These are phyloP conservation scores for Plectosphaerella cucumerina DNA, from an alignment of 2,329 filamentous ascomycete genomes.

Conservation along the genomic window DNA sequence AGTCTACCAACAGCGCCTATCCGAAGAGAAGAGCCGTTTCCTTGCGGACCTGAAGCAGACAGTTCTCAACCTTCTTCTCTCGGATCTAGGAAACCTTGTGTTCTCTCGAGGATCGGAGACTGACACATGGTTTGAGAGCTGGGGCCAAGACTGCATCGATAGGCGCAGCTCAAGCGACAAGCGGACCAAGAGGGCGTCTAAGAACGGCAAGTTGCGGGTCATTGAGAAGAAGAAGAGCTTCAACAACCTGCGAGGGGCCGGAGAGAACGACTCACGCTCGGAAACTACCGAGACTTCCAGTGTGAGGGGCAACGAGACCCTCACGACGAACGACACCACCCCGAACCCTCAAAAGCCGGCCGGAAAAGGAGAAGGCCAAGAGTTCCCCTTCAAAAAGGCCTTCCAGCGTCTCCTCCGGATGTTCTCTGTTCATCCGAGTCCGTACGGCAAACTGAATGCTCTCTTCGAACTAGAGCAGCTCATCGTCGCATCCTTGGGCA, in stretches of 20 bases:
- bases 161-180: conserved; percentile 53
- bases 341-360: conserved; percentile 10
- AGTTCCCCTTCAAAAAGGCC: conserved; percentile 77
- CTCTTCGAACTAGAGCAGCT: conserved; percentile 80
- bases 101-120: conserved; percentile 91
- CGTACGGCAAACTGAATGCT: conserved; percentile 78
- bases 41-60: conserved; percentile 72
- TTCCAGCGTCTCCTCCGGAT: conserved; percentile 77
- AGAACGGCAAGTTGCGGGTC: conserved; percentile 38
- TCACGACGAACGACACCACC: conserved; percentile 33
- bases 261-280: conserved; percentile 33
- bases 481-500: conserved; percentile 65
- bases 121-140: conserved; percentile 75
- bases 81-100: conserved; percentile 81
- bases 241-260: conserved; percentile 54
- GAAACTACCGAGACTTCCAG: conserved; percentile 33
- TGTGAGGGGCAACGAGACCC: conserved; percentile 36
- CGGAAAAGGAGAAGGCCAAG: conserved; percentile 32
- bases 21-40: conserved; percentile 74
- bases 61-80: conserved; percentile 78
- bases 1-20: conserved; percentile 54
- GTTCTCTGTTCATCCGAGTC: conserved; percentile 87
- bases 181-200: conserved; percentile 34
- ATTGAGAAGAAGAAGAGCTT: conserved; percentile 67
- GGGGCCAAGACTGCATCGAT: conserved; percentile 63